Base-by-base conservation (phyloP, 345 rosid genomes). In the Salix koriyanagi region DNA sequence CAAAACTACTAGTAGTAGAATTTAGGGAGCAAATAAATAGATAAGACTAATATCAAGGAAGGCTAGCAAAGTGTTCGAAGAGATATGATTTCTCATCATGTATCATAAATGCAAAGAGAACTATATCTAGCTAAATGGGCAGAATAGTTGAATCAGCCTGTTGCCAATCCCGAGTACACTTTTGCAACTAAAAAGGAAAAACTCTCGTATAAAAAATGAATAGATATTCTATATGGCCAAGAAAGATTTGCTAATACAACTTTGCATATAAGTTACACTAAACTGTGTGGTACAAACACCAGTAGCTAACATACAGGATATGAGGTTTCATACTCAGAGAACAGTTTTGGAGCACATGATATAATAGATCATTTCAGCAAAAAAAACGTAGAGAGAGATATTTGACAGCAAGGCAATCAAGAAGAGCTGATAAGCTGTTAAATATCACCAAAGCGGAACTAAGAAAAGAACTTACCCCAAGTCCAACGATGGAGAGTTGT, bases 401-500 rank as follows among this genome's bases (percentile, higher is more conserved):
- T 23, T n/a, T 3, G 62, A 58, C 25, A 58, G 13, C 62, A 4
- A 11, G 28, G 62, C 13, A n/a, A 58, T 58, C 13, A 23, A n/a
- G 28, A 25, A 58, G 28, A 58, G 2, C 9, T 23, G 61, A 34
- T 54, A 11, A 52, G 41, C 30, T 25, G 25, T 58, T 2, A 67
- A 21, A 69, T 16, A 73, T 73, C 48, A 41, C 41, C 23, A 18
- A 8, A 58, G 5, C 21, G 15, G 14, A 60, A 19, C 12, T 48
- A 25, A 54, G 16, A 28, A 48, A 19, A 19, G 25, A 21, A 73
- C 80, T 77, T 73, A 81, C 84, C 62, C 74, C 84, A 4, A 81
- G 77, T 62, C 80, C 80, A 69, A 77, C 74, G 39, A 68, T 69
- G 68, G 80, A 81, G 65, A 81, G 44, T 6, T 70, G 62, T 10